phyloP scores from a whole-genome alignment of 495 filamentous ascomycete species.

The Sporormia fimetaria region DNA sequence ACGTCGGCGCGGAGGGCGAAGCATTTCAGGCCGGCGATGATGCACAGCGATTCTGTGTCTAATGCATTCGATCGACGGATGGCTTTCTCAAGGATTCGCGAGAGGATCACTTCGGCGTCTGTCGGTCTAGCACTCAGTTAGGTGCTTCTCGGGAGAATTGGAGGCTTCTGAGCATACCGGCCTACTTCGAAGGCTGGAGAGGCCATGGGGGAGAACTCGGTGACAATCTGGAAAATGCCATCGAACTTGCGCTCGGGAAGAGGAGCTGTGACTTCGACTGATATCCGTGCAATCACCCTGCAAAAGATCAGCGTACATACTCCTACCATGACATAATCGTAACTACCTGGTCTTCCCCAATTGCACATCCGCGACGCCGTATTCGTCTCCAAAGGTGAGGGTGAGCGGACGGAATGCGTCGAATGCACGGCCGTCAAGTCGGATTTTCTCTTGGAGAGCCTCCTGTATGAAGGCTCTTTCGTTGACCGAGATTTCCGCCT shows the following conservation, averaged over 20 bases:
- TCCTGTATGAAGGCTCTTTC: slow-evolving; percentile 35
- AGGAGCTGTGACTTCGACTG: slow-evolving; percentile 75
- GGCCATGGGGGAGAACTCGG: slow-evolving; percentile 86
- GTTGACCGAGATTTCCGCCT: slow-evolving; percentile 46
- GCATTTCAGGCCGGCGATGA: slow-evolving; percentile 77
- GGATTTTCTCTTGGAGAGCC: slow-evolving; percentile 51
- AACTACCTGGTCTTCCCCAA: slow-evolving; percentile 79
- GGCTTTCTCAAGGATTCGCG: slow-evolving; percentile 80
- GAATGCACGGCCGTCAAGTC: slow-evolving; percentile 69
- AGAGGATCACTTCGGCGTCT: slow-evolving; percentile 59
- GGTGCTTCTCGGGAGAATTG: slow-evolving; percentile 5
- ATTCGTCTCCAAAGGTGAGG: slow-evolving; percentile 76
- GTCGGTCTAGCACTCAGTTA: slow-evolving; percentile 23
- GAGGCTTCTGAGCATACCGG: slow-evolving; percentile 42
- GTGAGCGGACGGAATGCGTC: slow-evolving; percentile 68
- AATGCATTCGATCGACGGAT: slow-evolving; percentile 83
- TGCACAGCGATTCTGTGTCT: slow-evolving; percentile 89
- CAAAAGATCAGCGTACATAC: slow-evolving; percentile 14
- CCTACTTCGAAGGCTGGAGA: slow-evolving; percentile 83
- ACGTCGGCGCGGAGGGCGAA: slow-evolving; percentile 84
- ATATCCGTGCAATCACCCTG: slow-evolving; percentile 75
- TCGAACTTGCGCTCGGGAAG: slow-evolving; percentile 85
- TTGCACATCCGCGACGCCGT: slow-evolving; percentile 79
- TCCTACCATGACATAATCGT: slow-evolving; percentile 1
- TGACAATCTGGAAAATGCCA: slow-evolving; percentile 80